Percentiles rank a stretch among this genome's conserved stretches.
These are phyloP conservation scores for Pseudogymnoascus pannorum DNA, from an alignment of 2,329 filamentous ascomycete genomes.

Conservation along the genomic window DNA sequence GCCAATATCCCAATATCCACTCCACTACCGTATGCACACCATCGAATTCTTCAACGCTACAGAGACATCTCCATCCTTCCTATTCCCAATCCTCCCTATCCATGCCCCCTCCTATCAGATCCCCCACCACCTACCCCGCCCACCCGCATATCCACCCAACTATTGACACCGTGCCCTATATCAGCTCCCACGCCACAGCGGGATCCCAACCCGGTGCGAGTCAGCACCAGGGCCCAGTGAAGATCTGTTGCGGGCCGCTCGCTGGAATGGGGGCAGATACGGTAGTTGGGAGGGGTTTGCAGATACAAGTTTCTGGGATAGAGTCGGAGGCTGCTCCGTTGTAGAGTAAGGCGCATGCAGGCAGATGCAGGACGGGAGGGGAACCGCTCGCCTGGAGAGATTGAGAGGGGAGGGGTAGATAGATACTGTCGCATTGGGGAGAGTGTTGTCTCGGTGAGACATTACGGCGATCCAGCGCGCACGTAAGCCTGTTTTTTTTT, in stretches of 20 bases:
- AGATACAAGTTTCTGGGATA: not conserved
- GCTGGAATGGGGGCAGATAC: not conserved
- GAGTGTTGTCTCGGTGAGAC: conserved; percentile 3
- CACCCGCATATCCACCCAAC: not conserved
- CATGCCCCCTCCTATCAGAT: not conserved
- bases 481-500: conserved; percentile 5
- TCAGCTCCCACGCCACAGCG: not conserved
- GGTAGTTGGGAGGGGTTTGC: not conserved
- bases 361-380: not conserved
- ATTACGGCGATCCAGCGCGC: not conserved
- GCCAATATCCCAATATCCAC: not conserved
- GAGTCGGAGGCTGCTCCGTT: not conserved
- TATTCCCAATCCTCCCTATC: not conserved
- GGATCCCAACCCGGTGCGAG: not conserved
- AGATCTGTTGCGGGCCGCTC: not conserved
- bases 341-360: not conserved
- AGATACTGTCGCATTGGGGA: not conserved
- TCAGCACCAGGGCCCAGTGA: not conserved
- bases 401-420: not conserved
- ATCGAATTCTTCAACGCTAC: conserved; percentile 1
- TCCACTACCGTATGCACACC: not conserved
- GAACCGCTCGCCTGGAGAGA: conserved; percentile 6
- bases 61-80: not conserved
- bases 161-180: not conserved
- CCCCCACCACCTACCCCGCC: not conserved